These are phyloP conservation scores for Ramalina peruviana DNA, from an alignment of 495 filamentous ascomycete species.

Conservation along the genomic window DNA sequence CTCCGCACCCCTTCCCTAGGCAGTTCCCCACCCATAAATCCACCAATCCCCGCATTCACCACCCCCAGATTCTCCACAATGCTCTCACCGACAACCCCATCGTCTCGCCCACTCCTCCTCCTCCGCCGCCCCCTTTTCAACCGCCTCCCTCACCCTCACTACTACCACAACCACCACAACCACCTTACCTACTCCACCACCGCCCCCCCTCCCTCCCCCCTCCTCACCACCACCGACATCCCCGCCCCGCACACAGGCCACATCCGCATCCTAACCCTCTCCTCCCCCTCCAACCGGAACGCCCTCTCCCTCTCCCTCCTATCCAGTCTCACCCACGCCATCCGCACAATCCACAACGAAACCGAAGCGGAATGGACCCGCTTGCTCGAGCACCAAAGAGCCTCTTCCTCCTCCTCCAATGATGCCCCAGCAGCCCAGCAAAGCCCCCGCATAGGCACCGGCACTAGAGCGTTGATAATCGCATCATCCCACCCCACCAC, in stretches of 20 bases:
- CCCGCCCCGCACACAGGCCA: constrained; percentile 69
- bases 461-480: constrained; percentile 65
- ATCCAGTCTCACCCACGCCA: constrained; percentile 49
- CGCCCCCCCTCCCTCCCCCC: constrained; percentile 3
- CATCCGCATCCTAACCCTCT: constrained; percentile 77
- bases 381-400: constrained; percentile 20
- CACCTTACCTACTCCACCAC: constrained; percentile 11
- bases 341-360: constrained; percentile 54
- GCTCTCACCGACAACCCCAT: too few species aligned
- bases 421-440: constrained; percentile 8
- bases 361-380: constrained; percentile 38
- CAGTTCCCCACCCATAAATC: too few species aligned
- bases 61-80: too few species aligned
- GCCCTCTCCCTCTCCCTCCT: constrained; percentile 74
- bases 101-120: background rate
- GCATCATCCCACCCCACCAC: constrained; percentile 61
- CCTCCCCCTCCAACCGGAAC: constrained; percentile 72
- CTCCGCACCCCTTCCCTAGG: too few species aligned
- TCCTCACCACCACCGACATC: constrained; percentile 56
- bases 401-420: background rate
- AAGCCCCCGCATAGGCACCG: constrained; percentile 23
- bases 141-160: too few species aligned
- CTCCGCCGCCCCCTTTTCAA: too few species aligned
- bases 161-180: too few species aligned
- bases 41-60: too few species aligned